Evolutionary conservation across 352 stramenopile species (phyloP), one percentile per base, ranked within the genome.

Genomic region (Pythium coloratum): DNA sequence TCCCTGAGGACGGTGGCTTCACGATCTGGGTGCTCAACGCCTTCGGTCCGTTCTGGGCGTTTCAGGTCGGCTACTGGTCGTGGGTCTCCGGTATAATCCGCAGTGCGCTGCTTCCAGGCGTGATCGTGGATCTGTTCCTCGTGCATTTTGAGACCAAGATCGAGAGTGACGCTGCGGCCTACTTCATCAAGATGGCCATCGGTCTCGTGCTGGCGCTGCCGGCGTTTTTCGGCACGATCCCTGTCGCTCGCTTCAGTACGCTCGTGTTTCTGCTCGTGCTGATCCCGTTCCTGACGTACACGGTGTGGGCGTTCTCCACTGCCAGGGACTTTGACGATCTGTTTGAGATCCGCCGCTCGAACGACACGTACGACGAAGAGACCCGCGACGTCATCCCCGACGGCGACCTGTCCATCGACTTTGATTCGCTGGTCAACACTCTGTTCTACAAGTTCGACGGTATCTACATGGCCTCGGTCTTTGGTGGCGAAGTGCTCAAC

Each of bases 61-160:
- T 92, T 36, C 85, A 91, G 49, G 75, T 91, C 46, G 84, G 82
- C 62, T 95, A 90, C 71, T 95, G 86, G 84, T 90, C 82, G 13
- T 95, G 86, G 78, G 71, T 95, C n/a, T 49, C 76, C 0, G 74
- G 82, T 24, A 24, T 91, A 10, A 64, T 83, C 47, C 53, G 66
- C 33, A 71, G 47, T 16, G 73, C 72, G 2, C 46, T 75, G 20
- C 80, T 84, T 14, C 90, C 96, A 66, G 92, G 44, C 16, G 32
- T 66, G 32, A 24, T 24, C 20, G 0, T 24, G 0, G 20, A 24
- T 24, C 0, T 24, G 20, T 24, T 24, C 20, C 20, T 24, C 20
- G 20, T 24, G 20, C 20, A 24, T 24, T 24, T 24, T 24, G 20
- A 24, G 20, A 24, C 20, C 20, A 24, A 24, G 20, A 76, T 81